These are phyloP conservation scores for Cladosporium sphaerospermum DNA, from an alignment of 2,329 filamentous ascomycete genomes.

Conservation along the genomic window DNA sequence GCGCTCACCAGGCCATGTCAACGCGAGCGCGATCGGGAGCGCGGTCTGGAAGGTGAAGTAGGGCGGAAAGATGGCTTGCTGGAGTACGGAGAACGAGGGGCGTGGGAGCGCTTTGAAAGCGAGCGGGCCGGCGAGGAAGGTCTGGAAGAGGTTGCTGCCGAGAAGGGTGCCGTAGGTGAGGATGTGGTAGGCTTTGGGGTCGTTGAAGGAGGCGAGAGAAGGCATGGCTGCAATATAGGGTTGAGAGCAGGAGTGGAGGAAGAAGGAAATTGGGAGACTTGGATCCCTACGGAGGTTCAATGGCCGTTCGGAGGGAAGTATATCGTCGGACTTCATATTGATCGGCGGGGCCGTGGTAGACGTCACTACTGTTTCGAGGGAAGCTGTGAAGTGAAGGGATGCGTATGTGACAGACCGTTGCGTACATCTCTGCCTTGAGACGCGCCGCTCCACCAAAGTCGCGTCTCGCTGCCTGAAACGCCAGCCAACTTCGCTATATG, in stretches of 20 bases:
- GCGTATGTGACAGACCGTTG: neutral
- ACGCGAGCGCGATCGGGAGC: constrained; percentile 63
- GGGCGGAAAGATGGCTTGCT: constrained; percentile 74
- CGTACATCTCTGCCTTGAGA: too few relatives aligned
- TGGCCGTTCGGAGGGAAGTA: neutral
- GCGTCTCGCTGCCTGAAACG: neutral
- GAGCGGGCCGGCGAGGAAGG: constrained; percentile 67
- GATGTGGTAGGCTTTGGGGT: constrained; percentile 68
- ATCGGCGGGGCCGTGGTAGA: neutral
- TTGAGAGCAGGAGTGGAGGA: neutral
- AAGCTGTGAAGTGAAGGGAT: neutral
- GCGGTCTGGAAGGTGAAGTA: constrained; percentile 83
- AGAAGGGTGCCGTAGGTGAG: constrained; percentile 72
- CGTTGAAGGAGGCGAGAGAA: constrained; percentile 49
- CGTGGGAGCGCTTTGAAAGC: constrained; percentile 72
- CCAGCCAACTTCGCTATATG: neutral
- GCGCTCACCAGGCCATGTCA: constrained; percentile 69
- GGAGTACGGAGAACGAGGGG: constrained; percentile 73
- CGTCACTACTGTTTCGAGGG: neutral
- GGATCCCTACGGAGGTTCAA: neutral
- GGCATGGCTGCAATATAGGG: constrained; percentile 28
- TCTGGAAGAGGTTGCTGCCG: constrained; percentile 81
- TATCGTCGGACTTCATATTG: too few relatives aligned
- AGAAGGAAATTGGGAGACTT: neutral
- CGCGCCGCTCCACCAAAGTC: neutral